Evolutionary conservation across 2,329 filamentous ascomycete species (phyloP), one percentile per base, ranked within the genome.

Genomic region (Penicillium oxalicum): DNA sequence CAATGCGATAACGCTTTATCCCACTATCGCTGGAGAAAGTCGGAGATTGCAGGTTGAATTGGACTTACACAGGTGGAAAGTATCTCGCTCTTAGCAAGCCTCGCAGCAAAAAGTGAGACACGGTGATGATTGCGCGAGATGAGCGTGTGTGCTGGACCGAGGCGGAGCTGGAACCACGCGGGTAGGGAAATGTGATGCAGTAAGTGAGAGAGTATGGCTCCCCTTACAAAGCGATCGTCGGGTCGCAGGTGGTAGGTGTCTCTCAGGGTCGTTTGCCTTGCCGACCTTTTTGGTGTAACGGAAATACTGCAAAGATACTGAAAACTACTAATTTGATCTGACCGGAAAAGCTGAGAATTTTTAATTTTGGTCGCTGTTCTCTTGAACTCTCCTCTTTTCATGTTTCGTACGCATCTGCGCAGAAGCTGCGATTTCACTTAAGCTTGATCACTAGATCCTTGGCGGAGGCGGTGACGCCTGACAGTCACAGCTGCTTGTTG

Each of bases 51-150:
- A 9, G 26, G 43, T 34, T 26, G 34, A 38, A 35, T 40, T 40
- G 26, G 41, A 68, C 66, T 68, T 53, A 68, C 66, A 57, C 51
- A 35, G 48, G 59, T 56, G 49, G 58, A 62, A 54, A 48, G 54
- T 50, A 40, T 48, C 40, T 55, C 54, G 61, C 60, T 59, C 58
- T 52, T 57, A 48, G 58, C 58, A 66, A 54, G 58, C 61, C 51
- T 55, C 47, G 55, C 46, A 54, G 39, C 32, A 49, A 48, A 47
- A 59, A 51, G 28, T 53, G 59, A 61, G 56, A 61, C 66, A 68
- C 65, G 56, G 48, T 65, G 64, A 49, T 49, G 52, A 51, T 36
- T 32, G 45, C 29, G 32, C 33, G 46, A 34, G 42, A 40, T 53
- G 44, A 42, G 49, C 38, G 44, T 42, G 50, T 51, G 52, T 49